phyloP scores from a whole-genome alignment of 1,284 basidiomycete species.

The Pseudozyma sp. region DNA sequence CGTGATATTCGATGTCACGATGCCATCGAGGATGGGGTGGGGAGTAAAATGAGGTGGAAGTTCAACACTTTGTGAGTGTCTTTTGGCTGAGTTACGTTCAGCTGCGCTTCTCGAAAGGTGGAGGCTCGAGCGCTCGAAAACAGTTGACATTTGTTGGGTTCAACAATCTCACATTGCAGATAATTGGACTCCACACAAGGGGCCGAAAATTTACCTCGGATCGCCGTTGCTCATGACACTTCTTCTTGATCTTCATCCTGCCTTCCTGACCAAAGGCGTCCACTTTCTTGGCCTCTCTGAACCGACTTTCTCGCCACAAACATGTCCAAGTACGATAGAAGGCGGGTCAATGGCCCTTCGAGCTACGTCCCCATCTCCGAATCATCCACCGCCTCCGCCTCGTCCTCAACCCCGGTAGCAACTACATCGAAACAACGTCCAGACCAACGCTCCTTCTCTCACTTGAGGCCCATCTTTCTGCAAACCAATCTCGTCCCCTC shows the following conservation, averaged over 20 bases:
- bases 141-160: background rate
- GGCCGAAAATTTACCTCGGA: conserved; percentile 11
- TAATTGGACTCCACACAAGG: conserved; percentile 19
- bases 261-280: background rate
- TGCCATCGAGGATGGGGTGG: no score
- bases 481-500: conserved; percentile 87
- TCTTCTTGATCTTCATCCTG: background rate
- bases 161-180: conserved; percentile 11
- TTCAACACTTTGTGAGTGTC: background rate
- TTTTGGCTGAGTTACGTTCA: conserved; percentile 2
- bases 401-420: conserved; percentile 11
- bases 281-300: no score
- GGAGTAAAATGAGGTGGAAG: background rate
- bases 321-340: conserved; percentile 45
- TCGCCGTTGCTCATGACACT: conserved; percentile 2
- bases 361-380: conserved; percentile 38
- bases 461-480: conserved; percentile 74
- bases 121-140: conserved; percentile 30
- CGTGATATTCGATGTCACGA: no score
- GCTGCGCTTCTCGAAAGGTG: conserved; percentile 8
- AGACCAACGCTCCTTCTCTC: conserved; percentile 25
- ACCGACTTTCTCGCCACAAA: background rate
- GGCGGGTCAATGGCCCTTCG: conserved; percentile 43
- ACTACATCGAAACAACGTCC: conserved; percentile 24
- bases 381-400: background rate